Evolutionary conservation across 2,329 filamentous ascomycete genomes (phyloP).

Genomic region (Coniochaeta hoffmannii): DNA sequence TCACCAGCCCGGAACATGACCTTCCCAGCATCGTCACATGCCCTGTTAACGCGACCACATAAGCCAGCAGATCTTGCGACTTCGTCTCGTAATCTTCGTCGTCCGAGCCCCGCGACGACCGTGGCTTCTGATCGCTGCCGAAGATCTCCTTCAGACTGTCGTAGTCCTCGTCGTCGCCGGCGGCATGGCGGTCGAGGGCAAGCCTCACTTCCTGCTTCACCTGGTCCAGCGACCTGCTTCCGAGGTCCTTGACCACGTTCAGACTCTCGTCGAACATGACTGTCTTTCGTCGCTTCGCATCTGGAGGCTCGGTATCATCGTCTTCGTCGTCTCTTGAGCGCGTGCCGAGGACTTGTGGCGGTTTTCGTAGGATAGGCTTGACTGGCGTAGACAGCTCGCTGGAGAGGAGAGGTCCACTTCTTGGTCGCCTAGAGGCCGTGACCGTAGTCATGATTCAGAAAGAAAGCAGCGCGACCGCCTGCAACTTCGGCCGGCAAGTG

Average conservation of each 20-base stretch:
- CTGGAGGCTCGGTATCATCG: neutral
- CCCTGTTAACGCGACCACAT: slow-evolving; percentile 55
- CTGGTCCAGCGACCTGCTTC: slow-evolving; percentile 43
- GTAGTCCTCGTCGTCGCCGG: slow-evolving; percentile 53
- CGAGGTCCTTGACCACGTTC: slow-evolving; percentile 49
- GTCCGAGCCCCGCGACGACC: slow-evolving; percentile 20
- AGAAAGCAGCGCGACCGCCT: neutral
- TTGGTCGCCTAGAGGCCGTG: neutral
- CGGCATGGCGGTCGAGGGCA: slow-evolving; percentile 48
- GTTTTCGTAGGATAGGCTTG: slow-evolving; percentile 3
- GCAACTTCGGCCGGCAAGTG: neutral
- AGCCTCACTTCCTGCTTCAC: slow-evolving; percentile 47
- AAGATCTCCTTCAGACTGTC: slow-evolving; percentile 55
- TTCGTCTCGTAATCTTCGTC: slow-evolving; percentile 40
- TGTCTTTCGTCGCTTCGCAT: slow-evolving; percentile 41
- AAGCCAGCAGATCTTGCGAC: slow-evolving; percentile 50
- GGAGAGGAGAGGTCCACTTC: neutral
- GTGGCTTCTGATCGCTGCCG: slow-evolving; percentile 35
- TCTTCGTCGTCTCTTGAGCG: neutral
- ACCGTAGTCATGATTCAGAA: neutral
- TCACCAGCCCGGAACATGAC: slow-evolving; percentile 51
- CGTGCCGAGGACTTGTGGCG: neutral
- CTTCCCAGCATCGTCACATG: slow-evolving; percentile 53
- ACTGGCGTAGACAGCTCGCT: neutral
- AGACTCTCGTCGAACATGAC: slow-evolving; percentile 52